phyloP scores from a whole-genome alignment of 2,329 filamentous ascomycete genomes.

The Periconia sp. region DNA sequence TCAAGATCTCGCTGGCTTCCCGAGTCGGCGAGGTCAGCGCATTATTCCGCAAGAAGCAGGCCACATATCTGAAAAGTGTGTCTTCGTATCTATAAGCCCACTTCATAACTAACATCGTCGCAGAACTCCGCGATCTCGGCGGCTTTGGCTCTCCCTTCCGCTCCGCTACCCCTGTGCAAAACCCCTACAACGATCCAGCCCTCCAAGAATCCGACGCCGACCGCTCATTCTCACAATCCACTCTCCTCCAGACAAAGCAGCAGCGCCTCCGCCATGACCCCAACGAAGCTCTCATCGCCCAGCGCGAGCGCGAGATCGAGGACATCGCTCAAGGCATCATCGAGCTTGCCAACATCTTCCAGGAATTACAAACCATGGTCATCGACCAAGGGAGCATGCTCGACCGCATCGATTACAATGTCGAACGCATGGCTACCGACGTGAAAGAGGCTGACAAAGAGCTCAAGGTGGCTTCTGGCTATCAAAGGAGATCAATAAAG shows the following conservation, averaged over 20 bases:
- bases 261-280: slow-evolving; percentile 67
- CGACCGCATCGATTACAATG: slow-evolving; percentile 76
- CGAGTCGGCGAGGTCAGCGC: slow-evolving; percentile 92
- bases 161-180: slow-evolving; percentile 54
- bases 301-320: slow-evolving; percentile 95
- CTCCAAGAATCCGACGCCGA: slow-evolving; percentile 89
- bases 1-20: slow-evolving; percentile 88
- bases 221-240: slow-evolving; percentile 87
- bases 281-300: slow-evolving; percentile 78
- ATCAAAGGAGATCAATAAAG: slow-evolving; percentile 88
- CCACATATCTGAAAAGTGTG: slow-evolving; percentile 90
- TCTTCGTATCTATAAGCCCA: slow-evolving; percentile 1
- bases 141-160: slow-evolving; percentile 57
- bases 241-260: slow-evolving; percentile 75
- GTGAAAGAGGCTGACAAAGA: slow-evolving; percentile 94
- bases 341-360: slow-evolving; percentile 94
- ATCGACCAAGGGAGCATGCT: slow-evolving; percentile 60
- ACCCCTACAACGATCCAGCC: slow-evolving; percentile 81
- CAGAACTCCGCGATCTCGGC: slow-evolving; percentile 53
- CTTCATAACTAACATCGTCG: slow-evolving; percentile 16
- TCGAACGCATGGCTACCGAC: slow-evolving; percentile 91
- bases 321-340: slow-evolving; percentile 99
- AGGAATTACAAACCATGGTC: slow-evolving; percentile 91
- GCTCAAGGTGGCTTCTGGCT: slow-evolving; percentile 83
- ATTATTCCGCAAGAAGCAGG: slow-evolving; percentile 95